A percentile compares a stretch with the other conserved stretches of the same genome.
Conservation (phyloP, 164 flowering plant species). For the Aristolochia fimbriata region DNA sequence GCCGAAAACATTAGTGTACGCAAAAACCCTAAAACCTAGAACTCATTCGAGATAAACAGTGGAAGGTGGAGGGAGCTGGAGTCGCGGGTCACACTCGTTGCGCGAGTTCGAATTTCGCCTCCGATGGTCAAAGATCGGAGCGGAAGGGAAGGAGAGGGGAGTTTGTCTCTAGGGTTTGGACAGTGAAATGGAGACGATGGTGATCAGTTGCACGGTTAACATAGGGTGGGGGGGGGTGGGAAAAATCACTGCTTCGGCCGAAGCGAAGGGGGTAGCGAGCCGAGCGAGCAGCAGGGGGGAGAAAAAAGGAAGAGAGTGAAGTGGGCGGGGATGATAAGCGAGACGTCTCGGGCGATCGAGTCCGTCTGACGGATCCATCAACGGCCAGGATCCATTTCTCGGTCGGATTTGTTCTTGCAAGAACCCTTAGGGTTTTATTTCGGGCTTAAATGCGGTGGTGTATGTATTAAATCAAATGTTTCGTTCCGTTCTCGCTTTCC, state of each 20-base stretch:
- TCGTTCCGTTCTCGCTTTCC: no score
- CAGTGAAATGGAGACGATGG: neutral
- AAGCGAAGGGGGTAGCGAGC: neutral
- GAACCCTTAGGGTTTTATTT: constrained; percentile 47
- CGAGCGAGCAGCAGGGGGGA: no score
- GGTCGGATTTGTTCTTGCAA: constrained; percentile 28
- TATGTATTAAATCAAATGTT: neutral
- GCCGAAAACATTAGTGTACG: neutral
- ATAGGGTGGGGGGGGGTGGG: neutral
- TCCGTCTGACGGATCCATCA: constrained; percentile 6
- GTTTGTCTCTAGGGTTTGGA: neutral
- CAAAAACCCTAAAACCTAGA: neutral
- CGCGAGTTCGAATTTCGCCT: neutral
- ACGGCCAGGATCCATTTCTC: constrained; percentile 16
- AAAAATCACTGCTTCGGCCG: neutral
- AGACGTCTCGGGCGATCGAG: neutral
- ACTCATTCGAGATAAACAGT: no score
- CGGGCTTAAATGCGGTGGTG: neutral
- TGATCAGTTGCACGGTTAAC: constrained; percentile 4
- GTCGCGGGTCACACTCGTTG: no score
- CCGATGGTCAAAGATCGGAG: constrained; percentile 1
- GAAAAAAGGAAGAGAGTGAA: neutral
- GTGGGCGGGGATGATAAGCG: constrained; percentile 6
- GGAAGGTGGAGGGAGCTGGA: no score
- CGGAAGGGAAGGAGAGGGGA: neutral